These are phyloP conservation scores for Botryotinia calthae DNA, from an alignment of 2,329 filamentous ascomycete genomes.

Conservation along the genomic window DNA sequence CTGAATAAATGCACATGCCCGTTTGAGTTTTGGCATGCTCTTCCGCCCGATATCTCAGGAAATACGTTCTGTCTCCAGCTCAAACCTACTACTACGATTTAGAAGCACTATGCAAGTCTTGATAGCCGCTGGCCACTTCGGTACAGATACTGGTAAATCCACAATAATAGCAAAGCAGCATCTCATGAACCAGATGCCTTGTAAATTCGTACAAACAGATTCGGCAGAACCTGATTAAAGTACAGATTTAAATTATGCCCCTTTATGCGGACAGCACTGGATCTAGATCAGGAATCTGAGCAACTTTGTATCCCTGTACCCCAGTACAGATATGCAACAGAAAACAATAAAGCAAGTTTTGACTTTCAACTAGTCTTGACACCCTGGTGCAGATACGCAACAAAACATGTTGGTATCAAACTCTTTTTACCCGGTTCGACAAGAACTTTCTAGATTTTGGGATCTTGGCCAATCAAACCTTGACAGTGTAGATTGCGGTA, in stretches of 20 bases:
- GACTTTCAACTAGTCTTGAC: neutral
- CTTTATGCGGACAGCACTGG: too few relatives aligned
- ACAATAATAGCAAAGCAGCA: neutral
- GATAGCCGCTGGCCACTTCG: neutral
- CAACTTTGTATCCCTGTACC: neutral
- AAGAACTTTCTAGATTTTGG: neutral
- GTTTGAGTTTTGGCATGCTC: neutral
- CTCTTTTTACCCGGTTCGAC: neutral
- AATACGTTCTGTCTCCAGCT: neutral
- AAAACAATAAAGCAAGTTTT: neutral
- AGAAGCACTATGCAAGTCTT: too few relatives aligned
- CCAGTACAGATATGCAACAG: constrained; percentile 8
- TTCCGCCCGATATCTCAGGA: neutral
- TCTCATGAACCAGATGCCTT: neutral
- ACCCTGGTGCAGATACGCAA: neutral
- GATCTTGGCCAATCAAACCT: neutral
- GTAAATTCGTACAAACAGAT: neutral
- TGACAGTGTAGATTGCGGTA: neutral
- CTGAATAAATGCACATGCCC: neutral
- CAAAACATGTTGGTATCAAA: neutral
- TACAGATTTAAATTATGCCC: neutral
- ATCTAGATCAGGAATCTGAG: neutral
- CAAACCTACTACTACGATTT: neutral
- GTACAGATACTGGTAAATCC: neutral
- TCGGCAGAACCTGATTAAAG: neutral